These are phyloP conservation scores for Nitzschia sp. DNA, from an alignment of 108 stramenopile genomes.

Conservation along the genomic window DNA sequence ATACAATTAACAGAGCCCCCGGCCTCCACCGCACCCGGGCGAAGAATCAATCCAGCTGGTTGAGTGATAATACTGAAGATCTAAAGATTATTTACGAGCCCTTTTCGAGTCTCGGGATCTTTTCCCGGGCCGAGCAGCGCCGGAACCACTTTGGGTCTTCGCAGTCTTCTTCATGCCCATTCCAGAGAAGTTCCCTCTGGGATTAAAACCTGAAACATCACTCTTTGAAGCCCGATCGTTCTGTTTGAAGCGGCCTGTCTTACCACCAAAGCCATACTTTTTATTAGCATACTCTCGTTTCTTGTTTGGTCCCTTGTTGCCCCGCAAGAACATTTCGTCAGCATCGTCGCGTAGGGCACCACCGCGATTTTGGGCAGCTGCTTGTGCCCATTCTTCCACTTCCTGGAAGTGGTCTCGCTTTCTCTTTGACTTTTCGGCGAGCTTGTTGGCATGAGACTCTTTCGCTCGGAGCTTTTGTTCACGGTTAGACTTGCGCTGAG, in stretches of 20 bases:
- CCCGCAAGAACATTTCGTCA: constrained; percentile 38
- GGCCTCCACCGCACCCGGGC: neutral
- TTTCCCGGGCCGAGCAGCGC: constrained; percentile 68
- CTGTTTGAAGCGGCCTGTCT: constrained; percentile 86
- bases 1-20: too few species aligned
- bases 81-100: constrained; percentile 23
- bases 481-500: constrained; percentile 61
- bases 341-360: constrained; percentile 51
- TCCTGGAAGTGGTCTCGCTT: constrained; percentile 84
- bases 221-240: constrained; percentile 75
- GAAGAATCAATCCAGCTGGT: neutral
- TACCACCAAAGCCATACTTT: constrained; percentile 85
- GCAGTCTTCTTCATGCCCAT: constrained; percentile 59
- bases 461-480: constrained; percentile 60
- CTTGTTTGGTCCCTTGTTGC: constrained; percentile 43
- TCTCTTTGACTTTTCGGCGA: constrained; percentile 87
- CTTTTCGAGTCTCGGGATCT: constrained; percentile 76
- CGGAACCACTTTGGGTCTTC: constrained; percentile 37
- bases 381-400: constrained; percentile 89
- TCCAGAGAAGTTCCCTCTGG: constrained; percentile 80
- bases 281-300: constrained; percentile 63
- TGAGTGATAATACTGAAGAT: too few species aligned
- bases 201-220: constrained; percentile 82
- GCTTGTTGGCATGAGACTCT: constrained; percentile 69
- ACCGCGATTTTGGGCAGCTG: constrained; percentile 62